Base-by-base conservation (phyloP, 208 protist genomes). In the Acanthamoeba royreba region DNA sequence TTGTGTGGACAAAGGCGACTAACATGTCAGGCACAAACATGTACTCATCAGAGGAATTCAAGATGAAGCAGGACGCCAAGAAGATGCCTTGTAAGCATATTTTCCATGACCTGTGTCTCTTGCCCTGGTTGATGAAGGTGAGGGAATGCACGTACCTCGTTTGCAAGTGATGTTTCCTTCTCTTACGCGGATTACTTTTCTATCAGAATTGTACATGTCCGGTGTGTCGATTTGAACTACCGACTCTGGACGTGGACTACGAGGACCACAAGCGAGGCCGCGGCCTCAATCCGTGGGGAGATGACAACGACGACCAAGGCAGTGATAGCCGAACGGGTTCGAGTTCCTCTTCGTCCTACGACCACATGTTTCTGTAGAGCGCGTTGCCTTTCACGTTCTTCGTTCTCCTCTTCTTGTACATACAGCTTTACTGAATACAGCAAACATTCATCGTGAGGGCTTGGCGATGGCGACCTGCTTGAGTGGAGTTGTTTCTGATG, bases 71-170 rank as follows among this genome's bases (percentile, higher is more conserved):
- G 19, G 72, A 83, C 72, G 72, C 43, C 15, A 83, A 83, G 15
- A 83, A 83, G 72, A 83, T 83, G 72, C 72, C 72, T 1, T 83
- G 72, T 43, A 83, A 83, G 72, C 72, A 83, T 43, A 83, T 83
- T 9, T 83, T 83, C 28, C 72, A 83, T 31, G 72, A 83, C 43
- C 31, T 83, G 72, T 83, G 72, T 17, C 38, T 83, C 42, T 33
- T 83, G 72, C 72, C 72, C 43, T 83, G 72, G 72, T 15, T 83
- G 42, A 83, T 40, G n/a, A 83, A 83, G 72, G 69, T 79, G 4
- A n/a, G n/a, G n/a, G n/a, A n/a, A n/a, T n/a, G n/a, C n/a, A n/a
- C n/a, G n/a, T n/a, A n/a, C n/a, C n/a, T n/a, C n/a, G n/a, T n/a
- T n/a, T n/a, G n/a, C n/a, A n/a, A n/a, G n/a, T n/a, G n/a, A n/a